Evolutionary conservation across 1,139 yeast genomes (phyloP), one percentile per base, ranked within the genome.

Genomic region (Geotrichum fermentans): DNA sequence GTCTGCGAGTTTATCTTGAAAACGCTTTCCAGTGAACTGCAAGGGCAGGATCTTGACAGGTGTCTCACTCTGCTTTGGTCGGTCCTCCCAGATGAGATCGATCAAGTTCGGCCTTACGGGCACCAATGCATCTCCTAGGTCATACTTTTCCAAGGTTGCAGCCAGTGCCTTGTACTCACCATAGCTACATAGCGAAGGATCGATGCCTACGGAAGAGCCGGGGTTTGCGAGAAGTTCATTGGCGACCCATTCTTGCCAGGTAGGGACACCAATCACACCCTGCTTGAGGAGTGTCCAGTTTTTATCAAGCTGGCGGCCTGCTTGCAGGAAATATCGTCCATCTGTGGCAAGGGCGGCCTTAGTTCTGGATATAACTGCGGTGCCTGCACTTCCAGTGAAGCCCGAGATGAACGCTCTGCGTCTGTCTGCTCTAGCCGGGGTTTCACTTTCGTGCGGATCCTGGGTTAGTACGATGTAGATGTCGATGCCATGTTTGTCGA

Each of bases 301-400:
- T 18, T 58, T 47, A 64, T 88, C 97, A 55, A 94, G 74, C 68
- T 94, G 96, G 61, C 83, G 80, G 24, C 78, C 70, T 1, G 98
- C 98, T 68, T 94, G 98, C 56, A 80, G 78, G 65, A 89, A 94
- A 68, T 94, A 94, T 58, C 98, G 76, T 11, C 97, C 97, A 67
- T 94, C 98, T 0, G 98, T 92, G 13, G 95, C 81, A 57, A 94
- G 74, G 3, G 84, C 84, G 29, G 96, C 92, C 56, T 79, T 74
- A 7, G 84, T 83, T 22, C 52, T 49, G 16, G 97, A 84, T 40
- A 92, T 73, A 36, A 94, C 76, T 2, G 98, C 98, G 38, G 89
- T 75, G 49, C 98, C 99, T 1, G 97, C 97, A 51, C 94, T 83
- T 2, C 99, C 99, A 51, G 87, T 84, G 69, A 92, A 92, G 0